phyloP scores from a whole-genome alignment of 2,329 filamentous ascomycete species.

The Pyrenophora tritici-repentis region DNA sequence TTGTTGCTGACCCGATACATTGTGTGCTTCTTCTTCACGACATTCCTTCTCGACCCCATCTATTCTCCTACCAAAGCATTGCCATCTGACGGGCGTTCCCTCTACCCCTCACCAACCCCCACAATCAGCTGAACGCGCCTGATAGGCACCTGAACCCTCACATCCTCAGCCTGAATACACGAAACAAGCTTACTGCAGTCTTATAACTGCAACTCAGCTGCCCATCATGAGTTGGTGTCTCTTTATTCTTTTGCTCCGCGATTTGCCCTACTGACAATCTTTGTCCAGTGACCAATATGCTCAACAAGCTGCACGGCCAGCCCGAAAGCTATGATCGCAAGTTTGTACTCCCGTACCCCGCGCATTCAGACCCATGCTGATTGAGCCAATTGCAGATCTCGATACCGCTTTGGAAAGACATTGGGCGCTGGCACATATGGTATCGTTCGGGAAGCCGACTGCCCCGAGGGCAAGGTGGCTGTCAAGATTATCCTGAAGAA shows the following conservation, averaged over 20 bases:
- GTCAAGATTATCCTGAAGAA: constrained; percentile 99
- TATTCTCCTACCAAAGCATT: constrained; percentile 22
- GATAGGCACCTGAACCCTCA: constrained; percentile 34
- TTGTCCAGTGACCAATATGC: constrained; percentile 76
- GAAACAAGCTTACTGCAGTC: constrained; percentile 33
- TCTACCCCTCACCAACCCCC: constrained; percentile 40
- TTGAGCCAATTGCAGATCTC: constrained; percentile 61
- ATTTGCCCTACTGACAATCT: constrained; percentile 18
- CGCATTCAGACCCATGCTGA: constrained; percentile 35
- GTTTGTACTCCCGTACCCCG: constrained; percentile 56
- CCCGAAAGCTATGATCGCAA: constrained; percentile 99
- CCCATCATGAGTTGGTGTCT: constrained; percentile 45
- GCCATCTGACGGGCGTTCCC: constrained; percentile 23
- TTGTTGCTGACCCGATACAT: constrained; percentile 23
- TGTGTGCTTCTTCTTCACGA: constrained; percentile 20
- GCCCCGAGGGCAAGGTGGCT: constrained; percentile 82
- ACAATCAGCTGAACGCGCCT: constrained; percentile 35
- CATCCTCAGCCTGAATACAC: constrained; percentile 39
- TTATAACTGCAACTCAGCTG: constrained; percentile 30
- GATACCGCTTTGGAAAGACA: constrained; percentile 90
- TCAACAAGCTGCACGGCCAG: constrained; percentile 95
- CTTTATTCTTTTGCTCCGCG: constrained; percentile 5
- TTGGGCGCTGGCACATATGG: constrained; percentile 97
- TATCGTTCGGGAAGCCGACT: constrained; percentile 93
- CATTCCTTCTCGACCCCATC: constrained; percentile 18